These are phyloP conservation scores for Allium sativum DNA, from an alignment of 106 monocot species.

Conservation along the genomic window DNA sequence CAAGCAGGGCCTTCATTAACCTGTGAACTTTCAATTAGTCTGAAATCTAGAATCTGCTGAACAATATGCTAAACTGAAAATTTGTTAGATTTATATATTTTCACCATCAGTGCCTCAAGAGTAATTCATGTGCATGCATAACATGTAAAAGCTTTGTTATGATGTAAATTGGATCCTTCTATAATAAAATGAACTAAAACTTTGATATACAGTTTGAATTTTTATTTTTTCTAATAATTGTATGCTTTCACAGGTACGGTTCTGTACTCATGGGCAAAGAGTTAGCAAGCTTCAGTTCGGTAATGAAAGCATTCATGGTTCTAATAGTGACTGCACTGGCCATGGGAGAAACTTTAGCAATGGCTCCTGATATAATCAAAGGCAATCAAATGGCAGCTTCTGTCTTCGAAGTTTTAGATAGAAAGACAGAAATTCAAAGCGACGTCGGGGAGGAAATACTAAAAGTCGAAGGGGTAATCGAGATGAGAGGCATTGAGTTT, in stretches of 20 bases:
- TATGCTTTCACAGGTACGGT: constrained; percentile 58
- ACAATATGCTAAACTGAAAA: too few relatives aligned
- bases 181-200: too few relatives aligned
- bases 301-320: constrained; percentile 99
- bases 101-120: too few relatives aligned
- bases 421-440: constrained; percentile 37
- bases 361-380: constrained; percentile 66
- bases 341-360: constrained; percentile 84
- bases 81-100: too few relatives aligned
- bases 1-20: too few relatives aligned
- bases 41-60: too few relatives aligned
- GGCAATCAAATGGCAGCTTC: constrained; percentile 72
- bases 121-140: too few relatives aligned
- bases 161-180: too few relatives aligned
- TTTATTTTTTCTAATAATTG: background rate
- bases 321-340: constrained; percentile 85
- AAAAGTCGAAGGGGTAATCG: constrained; percentile 44
- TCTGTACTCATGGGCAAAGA: constrained; percentile 84
- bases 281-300: constrained; percentile 78
- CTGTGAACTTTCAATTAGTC: too few relatives aligned
- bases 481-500: constrained; percentile 52
- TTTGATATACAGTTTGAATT: background rate
- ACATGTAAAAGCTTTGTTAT: too few relatives aligned
- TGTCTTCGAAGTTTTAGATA: constrained; percentile 64
- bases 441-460: constrained; percentile 48